Percentiles rank a stretch among this genome's conserved stretches.
phyloP scores from a whole-genome alignment of 192 early-diverging fungal species.

The Physocladia obscura region DNA sequence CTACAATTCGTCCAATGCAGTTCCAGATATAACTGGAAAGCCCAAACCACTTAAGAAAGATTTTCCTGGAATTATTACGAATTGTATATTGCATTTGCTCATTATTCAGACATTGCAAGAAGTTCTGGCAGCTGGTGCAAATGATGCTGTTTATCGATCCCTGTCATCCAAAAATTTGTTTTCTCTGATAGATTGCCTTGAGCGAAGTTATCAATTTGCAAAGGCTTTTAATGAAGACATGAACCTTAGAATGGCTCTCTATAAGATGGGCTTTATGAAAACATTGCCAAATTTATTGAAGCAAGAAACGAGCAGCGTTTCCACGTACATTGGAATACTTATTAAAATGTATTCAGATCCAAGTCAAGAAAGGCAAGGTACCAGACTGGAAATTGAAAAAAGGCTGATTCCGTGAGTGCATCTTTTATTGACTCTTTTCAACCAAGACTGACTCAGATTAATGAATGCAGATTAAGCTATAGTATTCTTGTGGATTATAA shows the following conservation, averaged over 20 bases:
- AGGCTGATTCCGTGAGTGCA: slow-evolving; percentile 61
- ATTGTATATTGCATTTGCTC: slow-evolving; percentile 85
- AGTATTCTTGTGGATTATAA: slow-evolving; percentile 66
- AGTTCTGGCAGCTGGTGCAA: slow-evolving; percentile 48
- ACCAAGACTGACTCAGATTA: background rate
- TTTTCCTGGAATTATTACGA: slow-evolving; percentile 83
- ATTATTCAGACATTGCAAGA: slow-evolving; percentile 89
- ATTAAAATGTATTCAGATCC: slow-evolving; percentile 73
- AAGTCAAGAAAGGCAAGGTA: slow-evolving; percentile 46
- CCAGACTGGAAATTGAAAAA: slow-evolving; percentile 62
- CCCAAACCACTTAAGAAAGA: slow-evolving; percentile 61
- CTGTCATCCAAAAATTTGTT: slow-evolving; percentile 66
- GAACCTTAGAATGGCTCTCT: slow-evolving; percentile 78
- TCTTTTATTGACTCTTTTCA: background rate
- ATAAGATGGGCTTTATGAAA: slow-evolving; percentile 86
- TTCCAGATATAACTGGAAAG: slow-evolving; percentile 30
- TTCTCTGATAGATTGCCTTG: slow-evolving; percentile 75
- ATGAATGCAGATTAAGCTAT: slow-evolving; percentile 44
- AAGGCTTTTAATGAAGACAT: slow-evolving; percentile 77
- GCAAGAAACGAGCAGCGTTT: slow-evolving; percentile 79
- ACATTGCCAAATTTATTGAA: slow-evolving; percentile 89
- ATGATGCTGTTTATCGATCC: slow-evolving; percentile 56
- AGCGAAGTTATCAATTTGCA: slow-evolving; percentile 79
- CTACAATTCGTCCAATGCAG: background rate
- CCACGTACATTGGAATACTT: slow-evolving; percentile 60